Percentiles rank a stretch among this genome's conserved stretches.
phyloP scores from a whole-genome alignment of 2,329 filamentous ascomycete genomes.

The Penicillium crustosum region DNA sequence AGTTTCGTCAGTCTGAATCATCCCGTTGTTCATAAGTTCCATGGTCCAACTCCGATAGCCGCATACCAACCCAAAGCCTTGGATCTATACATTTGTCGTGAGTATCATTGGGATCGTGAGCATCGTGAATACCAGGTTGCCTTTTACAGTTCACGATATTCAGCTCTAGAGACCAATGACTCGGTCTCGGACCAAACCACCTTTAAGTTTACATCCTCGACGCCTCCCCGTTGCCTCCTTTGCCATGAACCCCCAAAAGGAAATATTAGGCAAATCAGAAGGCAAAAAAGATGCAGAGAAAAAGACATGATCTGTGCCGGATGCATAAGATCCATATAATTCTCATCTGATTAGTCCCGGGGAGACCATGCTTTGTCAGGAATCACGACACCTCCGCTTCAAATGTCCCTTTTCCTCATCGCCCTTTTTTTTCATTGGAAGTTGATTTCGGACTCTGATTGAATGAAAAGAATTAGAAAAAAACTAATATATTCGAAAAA shows the following conservation, averaged over 20 bases:
- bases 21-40: slow-evolving; percentile 20
- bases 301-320: slow-evolving; percentile 5
- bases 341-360: slow-evolving; percentile 20
- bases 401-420: slow-evolving; percentile 22
- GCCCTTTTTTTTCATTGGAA: slow-evolving; percentile 11
- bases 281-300: slow-evolving; percentile 1
- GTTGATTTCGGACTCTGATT: not conserved
- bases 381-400: slow-evolving; percentile 28
- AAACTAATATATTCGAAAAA: not conserved
- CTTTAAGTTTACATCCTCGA: not conserved
- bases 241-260: slow-evolving; percentile 1
- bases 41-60: slow-evolving; percentile 23
- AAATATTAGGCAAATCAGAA: not conserved
- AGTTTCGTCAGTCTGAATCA: slow-evolving; percentile 33
- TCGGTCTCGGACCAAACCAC: not conserved
- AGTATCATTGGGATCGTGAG: not conserved
- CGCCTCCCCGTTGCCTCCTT: slow-evolving; percentile 13
- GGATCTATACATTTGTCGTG: slow-evolving; percentile 13
- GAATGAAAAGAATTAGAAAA: not conserved
- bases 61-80: slow-evolving; percentile 23
- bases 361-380: slow-evolving; percentile 30
- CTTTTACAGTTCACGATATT: slow-evolving; percentile 3
- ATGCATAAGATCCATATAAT: slow-evolving; percentile 8
- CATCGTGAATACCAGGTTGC: not conserved
- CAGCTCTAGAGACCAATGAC: not conserved